Base-by-base conservation (phyloP, 2,329 filamentous ascomycete genomes). In the Calycina herbarum region DNA sequence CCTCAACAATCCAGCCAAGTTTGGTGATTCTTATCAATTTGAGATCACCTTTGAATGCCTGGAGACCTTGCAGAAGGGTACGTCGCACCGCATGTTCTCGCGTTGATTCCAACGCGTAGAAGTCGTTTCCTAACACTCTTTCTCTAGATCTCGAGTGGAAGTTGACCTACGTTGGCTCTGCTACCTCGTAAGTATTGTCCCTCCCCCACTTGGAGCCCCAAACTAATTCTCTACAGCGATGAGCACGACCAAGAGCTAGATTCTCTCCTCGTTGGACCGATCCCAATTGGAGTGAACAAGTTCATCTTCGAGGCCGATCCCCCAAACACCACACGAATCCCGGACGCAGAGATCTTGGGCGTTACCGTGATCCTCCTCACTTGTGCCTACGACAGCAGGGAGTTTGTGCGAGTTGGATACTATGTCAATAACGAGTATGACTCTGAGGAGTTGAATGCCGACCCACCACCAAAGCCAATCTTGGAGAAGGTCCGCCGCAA, bases 371-470 rank as follows among this genome's bases (percentile, higher is more conserved):
- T 99, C 73, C 89, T 99, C 64, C 86, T 99, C 71, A 97, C 93
- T 65, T 98, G 95, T 81, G 91, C 93, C 78, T 99, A 99, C 81
- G 95, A 99, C 75, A 91, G 91, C 63, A 89, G 95, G 76, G 95
- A 99, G 79, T 99, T 99, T 75, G 93, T 99, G 48, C 93, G 95
- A 71, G 94, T 99, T 54, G 95, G 95, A 68, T 99, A 99, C 86
- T 99, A 99, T 73, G 95, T 99, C 75, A 99, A 98, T 85, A 99
- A 99, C 75, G 96, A 99, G 79, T 99, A 99, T 79, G 93, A 96
- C 73, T 91, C 91, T 31, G 93, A 96, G 74, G 92, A 96, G 78
- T 85, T 99, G 69, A 90, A 88, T 73, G 88, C 90, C 59, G 94
- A 98, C 73, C 95, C 95, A 10, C 95, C 95, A 6, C 85, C 93